Evolutionary conservation across 352 stramenopile species (phyloP).

Genomic region (Globisporangium alternatum): DNA sequence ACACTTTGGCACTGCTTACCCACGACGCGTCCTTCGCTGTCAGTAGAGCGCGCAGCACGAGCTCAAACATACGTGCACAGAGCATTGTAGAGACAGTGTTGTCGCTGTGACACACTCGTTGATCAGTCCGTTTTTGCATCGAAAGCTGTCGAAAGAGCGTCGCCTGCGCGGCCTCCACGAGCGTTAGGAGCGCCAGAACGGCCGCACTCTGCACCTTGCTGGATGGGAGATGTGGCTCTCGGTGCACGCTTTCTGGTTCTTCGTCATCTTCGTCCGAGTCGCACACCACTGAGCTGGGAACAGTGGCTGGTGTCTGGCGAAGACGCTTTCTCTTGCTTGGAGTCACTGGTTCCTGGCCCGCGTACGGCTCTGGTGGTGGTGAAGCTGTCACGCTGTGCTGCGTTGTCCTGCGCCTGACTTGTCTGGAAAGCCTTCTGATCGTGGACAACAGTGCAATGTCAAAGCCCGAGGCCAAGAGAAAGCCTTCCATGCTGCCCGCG

Average conservation of each 20-base stretch:
- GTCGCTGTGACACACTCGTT: background rate
- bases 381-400: background rate
- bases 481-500: constrained; percentile 33
- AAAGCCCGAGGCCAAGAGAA: constrained; percentile 42
- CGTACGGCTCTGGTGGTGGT: background rate
- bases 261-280: constrained; percentile 1
- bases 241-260: background rate
- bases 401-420: background rate
- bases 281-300: background rate
- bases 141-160: constrained; percentile 25
- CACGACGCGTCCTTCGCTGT: constrained; percentile 35
- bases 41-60: constrained; percentile 23
- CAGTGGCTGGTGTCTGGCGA: constrained; percentile 4
- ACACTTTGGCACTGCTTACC: constrained; percentile 27
- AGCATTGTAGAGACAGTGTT: background rate
- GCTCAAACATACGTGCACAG: constrained; percentile 8
- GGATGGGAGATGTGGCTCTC: constrained; percentile 33
- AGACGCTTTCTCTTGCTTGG: constrained; percentile 18
- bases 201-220: constrained; percentile 29
- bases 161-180: constrained; percentile 37
- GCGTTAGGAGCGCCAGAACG: constrained; percentile 30
- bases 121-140: background rate
- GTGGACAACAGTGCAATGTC: constrained; percentile 5
- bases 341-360: constrained; percentile 3
- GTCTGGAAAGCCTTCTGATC: background rate